Evolutionary conservation across 176 grass and related monocot genomes (phyloP).

Genomic region (Carex myosuroides): DNA sequence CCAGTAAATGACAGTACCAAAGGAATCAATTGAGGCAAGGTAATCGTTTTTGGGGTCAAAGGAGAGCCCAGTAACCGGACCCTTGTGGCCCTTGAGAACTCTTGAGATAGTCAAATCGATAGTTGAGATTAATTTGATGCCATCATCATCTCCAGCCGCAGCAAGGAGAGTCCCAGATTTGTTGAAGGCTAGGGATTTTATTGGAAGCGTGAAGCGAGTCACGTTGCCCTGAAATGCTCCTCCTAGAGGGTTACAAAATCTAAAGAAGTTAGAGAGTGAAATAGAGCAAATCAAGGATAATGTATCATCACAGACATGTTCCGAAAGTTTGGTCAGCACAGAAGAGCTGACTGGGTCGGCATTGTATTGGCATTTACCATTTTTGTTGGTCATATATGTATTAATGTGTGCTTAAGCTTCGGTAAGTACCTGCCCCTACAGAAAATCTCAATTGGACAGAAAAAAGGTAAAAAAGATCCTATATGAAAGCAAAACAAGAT

Average conservation of each 20-base stretch:
- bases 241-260: constrained; percentile 25
- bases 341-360: too few species aligned
- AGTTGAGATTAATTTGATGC: constrained; percentile 84
- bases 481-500: not conserved
- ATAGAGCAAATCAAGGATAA: not conserved
- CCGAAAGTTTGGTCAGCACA: too few species aligned
- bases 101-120: constrained; percentile 85
- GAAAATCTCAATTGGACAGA: not conserved
- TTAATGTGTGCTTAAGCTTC: too few species aligned
- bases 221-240: constrained; percentile 85
- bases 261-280: not conserved
- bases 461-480: not conserved
- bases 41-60: constrained; percentile 87
- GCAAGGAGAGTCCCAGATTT: constrained; percentile 67
- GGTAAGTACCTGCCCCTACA: not conserved
- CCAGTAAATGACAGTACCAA: constrained; percentile 81
- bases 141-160: constrained; percentile 86
- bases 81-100: constrained; percentile 94
- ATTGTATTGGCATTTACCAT: not conserved
- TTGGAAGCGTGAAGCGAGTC: constrained; percentile 74
- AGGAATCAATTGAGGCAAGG: constrained; percentile 66
- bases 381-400: not conserved
- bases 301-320: not conserved
- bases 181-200: constrained; percentile 75
- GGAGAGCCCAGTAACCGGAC: constrained; percentile 49